phyloP scores from a whole-genome alignment of 192 early-diverging fungal genomes.

The Pecoramyces ruminantium region DNA sequence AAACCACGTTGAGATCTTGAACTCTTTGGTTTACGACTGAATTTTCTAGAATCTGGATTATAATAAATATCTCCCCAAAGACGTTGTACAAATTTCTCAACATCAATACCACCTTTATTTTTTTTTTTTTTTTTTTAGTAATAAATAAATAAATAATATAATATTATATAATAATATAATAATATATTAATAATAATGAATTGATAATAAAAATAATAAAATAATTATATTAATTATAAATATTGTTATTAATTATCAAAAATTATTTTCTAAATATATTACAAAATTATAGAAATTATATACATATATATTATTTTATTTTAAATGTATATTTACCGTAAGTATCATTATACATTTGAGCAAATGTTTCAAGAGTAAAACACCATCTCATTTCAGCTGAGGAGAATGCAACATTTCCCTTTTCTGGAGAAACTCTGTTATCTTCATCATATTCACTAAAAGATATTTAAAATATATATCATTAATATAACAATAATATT shows the following conservation, averaged over 20 bases:
- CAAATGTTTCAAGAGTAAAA: constrained; percentile 83
- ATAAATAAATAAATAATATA: constrained; percentile 8
- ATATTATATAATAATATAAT: neutral
- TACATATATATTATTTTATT: too few species aligned
- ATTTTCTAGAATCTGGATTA: constrained; percentile 58
- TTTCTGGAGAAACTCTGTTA: constrained; percentile 74
- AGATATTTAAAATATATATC: neutral
- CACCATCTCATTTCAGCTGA: constrained; percentile 80
- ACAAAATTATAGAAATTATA: too few species aligned
- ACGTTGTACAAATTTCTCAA: constrained; percentile 68
- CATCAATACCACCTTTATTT: constrained; percentile 37
- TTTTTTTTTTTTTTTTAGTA: neutral
- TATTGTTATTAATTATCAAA: too few species aligned
- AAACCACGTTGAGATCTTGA: constrained; percentile 51
- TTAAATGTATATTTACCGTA: constrained; percentile 25
- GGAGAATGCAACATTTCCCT: constrained; percentile 92
- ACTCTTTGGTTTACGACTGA: constrained; percentile 51
- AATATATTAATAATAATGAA: too few species aligned
- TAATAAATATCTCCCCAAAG: constrained; percentile 96
- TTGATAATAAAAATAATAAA: neutral
- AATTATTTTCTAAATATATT: too few species aligned
- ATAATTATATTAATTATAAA: too few species aligned
- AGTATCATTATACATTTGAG: constrained; percentile 67
- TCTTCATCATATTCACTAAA: constrained; percentile 20
- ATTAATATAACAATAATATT: constrained; percentile 1